Percentiles rank a stretch among this genome's conserved stretches.
Conservation (phyloP, 1,284 basidiomycete species). For the Papiliotrema laurentii region DNA sequence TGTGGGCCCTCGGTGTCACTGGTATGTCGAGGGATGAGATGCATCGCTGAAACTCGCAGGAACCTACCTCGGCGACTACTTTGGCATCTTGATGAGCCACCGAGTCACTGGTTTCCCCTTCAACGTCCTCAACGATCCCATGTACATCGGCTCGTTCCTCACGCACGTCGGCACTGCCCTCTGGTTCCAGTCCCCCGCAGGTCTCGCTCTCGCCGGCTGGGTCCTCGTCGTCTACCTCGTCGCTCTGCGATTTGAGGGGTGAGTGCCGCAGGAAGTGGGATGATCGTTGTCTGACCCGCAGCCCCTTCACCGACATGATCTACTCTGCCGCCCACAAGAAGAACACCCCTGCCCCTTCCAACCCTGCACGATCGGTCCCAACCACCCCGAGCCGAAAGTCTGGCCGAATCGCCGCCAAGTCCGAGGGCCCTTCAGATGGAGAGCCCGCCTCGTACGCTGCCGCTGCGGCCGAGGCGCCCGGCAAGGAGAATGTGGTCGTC, state of each 20-base stretch:
- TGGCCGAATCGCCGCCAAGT: slow-evolving; percentile 15
- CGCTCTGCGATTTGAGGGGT: slow-evolving; percentile 85
- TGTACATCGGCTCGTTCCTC: slow-evolving; percentile 91
- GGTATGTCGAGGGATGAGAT: slow-evolving; percentile 49
- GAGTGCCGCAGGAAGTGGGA: slow-evolving; percentile 29
- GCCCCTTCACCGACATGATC: slow-evolving; percentile 50
- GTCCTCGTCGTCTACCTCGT: slow-evolving; percentile 78
- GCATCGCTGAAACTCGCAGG: slow-evolving; percentile 19
- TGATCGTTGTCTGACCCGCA: slow-evolving; percentile 9
- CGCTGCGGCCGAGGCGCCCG: too few relatives aligned
- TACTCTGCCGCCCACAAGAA: slow-evolving; percentile 36
- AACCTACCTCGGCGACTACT: slow-evolving; percentile 95
- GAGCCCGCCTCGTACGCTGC: slow-evolving; percentile 20
- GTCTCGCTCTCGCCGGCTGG: slow-evolving; percentile 67
- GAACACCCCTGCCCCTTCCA: slow-evolving; percentile 10
- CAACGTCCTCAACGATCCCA: slow-evolving; percentile 87
- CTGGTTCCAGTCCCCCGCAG: slow-evolving; percentile 79
- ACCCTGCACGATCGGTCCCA: slow-evolving; percentile 6
- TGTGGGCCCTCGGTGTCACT: slow-evolving; percentile 86
- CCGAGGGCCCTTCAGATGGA: background rate
- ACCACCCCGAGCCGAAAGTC: slow-evolving; percentile 25
- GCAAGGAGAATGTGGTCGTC: too few relatives aligned
- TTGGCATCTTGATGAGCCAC: slow-evolving; percentile 95
- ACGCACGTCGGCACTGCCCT: slow-evolving; percentile 77
- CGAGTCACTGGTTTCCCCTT: slow-evolving; percentile 80